These are phyloP conservation scores for Daldinia sp. DNA, from an alignment of 2,329 filamentous ascomycete species.

Conservation along the genomic window DNA sequence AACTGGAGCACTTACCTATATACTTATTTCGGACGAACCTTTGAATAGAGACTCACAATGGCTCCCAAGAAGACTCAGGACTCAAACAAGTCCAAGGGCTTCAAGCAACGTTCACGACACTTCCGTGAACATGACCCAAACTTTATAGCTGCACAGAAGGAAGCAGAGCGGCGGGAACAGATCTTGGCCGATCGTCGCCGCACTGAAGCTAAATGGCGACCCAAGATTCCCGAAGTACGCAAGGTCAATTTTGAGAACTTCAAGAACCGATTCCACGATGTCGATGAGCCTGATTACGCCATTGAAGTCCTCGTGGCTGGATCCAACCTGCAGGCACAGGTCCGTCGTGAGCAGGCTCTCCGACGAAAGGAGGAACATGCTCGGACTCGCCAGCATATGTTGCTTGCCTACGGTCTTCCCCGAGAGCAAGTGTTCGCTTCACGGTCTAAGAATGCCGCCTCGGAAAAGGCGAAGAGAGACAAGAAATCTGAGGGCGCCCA, in stretches of 20 bases:
- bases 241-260: constrained; percentile 59
- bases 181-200: constrained; percentile 54
- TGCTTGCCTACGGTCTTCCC: constrained; percentile 32
- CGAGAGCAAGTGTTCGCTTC: constrained; percentile 29
- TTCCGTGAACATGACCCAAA: constrained; percentile 43
- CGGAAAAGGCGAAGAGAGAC: constrained; percentile 42
- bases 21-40: neutral
- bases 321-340: constrained; percentile 53
- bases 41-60: neutral
- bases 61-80: neutral
- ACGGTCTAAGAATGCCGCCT: constrained; percentile 31
- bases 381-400: constrained; percentile 51
- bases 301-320: constrained; percentile 57
- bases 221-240: constrained; percentile 57
- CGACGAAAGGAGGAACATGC: constrained; percentile 55
- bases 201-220: constrained; percentile 55
- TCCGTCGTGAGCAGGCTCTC: constrained; percentile 55
- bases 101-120: neutral
- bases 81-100: neutral
- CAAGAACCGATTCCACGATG: constrained; percentile 57
- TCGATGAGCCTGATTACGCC: constrained; percentile 54
- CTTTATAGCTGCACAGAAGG: constrained; percentile 51
- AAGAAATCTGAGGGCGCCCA: constrained; percentile 43
- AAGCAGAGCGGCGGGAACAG: constrained; percentile 54
- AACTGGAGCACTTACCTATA: neutral